Evolutionary conservation across 1,284 basidiomycete genomes (phyloP).

Genomic region (Fomitiporia mediterranea): DNA sequence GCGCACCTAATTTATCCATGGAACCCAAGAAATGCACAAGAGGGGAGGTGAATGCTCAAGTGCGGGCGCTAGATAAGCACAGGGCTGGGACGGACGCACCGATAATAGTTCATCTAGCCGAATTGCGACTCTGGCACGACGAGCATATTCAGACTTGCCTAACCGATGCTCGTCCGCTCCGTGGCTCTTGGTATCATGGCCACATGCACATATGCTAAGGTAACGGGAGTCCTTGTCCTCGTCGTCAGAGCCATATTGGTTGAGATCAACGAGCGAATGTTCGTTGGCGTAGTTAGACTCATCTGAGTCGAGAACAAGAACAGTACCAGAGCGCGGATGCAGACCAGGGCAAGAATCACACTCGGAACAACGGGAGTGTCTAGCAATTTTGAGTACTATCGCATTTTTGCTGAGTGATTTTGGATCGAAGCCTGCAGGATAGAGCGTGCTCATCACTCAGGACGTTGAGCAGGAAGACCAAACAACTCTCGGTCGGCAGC

Average conservation of each 20-base stretch:
- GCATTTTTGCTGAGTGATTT: slow-evolving; percentile 44
- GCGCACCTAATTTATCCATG: slow-evolving; percentile 20
- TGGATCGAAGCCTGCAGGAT: slow-evolving; percentile 53
- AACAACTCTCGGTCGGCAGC: neutral
- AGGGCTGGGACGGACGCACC: slow-evolving; percentile 41
- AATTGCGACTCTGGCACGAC: slow-evolving; percentile 74
- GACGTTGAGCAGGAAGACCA: neutral
- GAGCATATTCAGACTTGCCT: slow-evolving; percentile 56
- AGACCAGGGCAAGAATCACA: slow-evolving; percentile 64
- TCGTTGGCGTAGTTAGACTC: slow-evolving; percentile 40
- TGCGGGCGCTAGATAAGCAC: slow-evolving; percentile 16
- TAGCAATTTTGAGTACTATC: slow-evolving; percentile 65
- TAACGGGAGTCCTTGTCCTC: slow-evolving; percentile 47
- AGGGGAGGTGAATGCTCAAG: neutral
- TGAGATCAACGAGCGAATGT: slow-evolving; percentile 45
- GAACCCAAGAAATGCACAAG: slow-evolving; percentile 1
- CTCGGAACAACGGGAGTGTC: slow-evolving; percentile 59
- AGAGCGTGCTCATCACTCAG: slow-evolving; percentile 31
- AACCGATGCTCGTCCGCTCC: slow-evolving; percentile 59
- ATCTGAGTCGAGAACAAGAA: slow-evolving; percentile 52
- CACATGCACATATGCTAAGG: slow-evolving; percentile 68
- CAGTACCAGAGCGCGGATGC: slow-evolving; percentile 55
- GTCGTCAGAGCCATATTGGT: slow-evolving; percentile 64
- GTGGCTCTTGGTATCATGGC: slow-evolving; percentile 66
- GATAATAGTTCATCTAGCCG: slow-evolving; percentile 82